Conservation (phyloP, 805 yeast species). For the Pichia gijzeniarum region DNA sequence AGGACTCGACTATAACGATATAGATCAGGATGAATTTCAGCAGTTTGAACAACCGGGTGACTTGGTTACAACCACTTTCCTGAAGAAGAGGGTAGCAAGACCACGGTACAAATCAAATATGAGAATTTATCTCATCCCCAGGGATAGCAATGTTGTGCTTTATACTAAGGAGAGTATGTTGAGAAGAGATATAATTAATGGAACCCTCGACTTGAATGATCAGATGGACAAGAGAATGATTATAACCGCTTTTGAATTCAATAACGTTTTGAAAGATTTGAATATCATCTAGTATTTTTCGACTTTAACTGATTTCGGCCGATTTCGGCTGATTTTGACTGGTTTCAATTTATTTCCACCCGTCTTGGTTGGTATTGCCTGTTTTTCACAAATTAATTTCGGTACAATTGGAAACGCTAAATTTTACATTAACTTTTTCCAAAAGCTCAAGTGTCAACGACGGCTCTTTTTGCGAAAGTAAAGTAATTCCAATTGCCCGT, state of each 20-base stretch:
- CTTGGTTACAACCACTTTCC: slow-evolving; percentile 41
- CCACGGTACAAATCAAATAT: slow-evolving; percentile 58
- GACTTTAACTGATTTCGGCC: too few species aligned
- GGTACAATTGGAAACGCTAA: too few species aligned
- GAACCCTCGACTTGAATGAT: slow-evolving; percentile 35
- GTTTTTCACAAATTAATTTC: too few species aligned
- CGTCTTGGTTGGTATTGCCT: too few species aligned
- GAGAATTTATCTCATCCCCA: slow-evolving; percentile 53
- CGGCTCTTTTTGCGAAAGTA: too few species aligned
- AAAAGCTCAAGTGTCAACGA: too few species aligned
- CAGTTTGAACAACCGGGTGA: slow-evolving; percentile 23
- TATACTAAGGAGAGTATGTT: slow-evolving; percentile 46
- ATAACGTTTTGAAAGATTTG: slow-evolving; percentile 10
- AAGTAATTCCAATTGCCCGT: too few species aligned
- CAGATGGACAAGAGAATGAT: slow-evolving; percentile 19
- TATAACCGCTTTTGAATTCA: slow-evolving; percentile 29
- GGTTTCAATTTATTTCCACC: too few species aligned
- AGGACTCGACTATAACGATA: slow-evolving; percentile 4
- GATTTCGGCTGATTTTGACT: too few species aligned
- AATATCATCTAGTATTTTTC: slow-evolving; percentile 1
- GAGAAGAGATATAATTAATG: slow-evolving; percentile 45
- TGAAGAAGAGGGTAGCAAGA: slow-evolving; percentile 52
- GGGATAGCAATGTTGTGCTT: slow-evolving; percentile 32
- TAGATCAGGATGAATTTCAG: not conserved
- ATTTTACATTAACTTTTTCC: too few species aligned